Evolutionary conservation across 1,284 basidiomycete genomes (phyloP), one percentile per base, ranked within the genome.

Genomic region (Tremellales sp.): DNA sequence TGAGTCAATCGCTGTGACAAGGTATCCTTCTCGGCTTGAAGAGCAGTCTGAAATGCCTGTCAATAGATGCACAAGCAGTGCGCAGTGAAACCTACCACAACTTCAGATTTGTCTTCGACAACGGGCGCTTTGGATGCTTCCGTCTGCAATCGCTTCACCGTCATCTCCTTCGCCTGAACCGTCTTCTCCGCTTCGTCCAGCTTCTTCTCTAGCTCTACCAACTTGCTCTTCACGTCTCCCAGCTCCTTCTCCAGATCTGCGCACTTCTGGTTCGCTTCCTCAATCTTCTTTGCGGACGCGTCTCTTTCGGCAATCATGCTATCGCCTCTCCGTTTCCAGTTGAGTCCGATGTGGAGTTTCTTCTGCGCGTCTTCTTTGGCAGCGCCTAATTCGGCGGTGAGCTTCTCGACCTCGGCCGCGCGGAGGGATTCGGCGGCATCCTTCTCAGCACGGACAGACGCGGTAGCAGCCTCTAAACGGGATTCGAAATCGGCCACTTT

Each of bases 321-420:
- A 3, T 59, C 60, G 0, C 56, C 51, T 22, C 61, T 58, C n/a
- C 57, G 45, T 39, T 65, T 61, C 58, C 63, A 63, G 41, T 67
- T 67, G 45, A 68, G 51, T 9, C 64, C 68, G 18, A 68, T 66
- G 8, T 56, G 37, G 16, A 53, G 53, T 27, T 52, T 48, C 21
- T 56, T 61, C 14, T 54, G 57, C n/a, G 57, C 51, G 26, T 56
- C 54, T 24, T 54, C 43, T 18, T 49, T 54, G 28, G 51, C 52
- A 16, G 38, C 47, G 12, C 56, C 56, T 6, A 61, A 45, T 10
- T 66, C 57, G 4, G 52, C 37, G 26, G 45, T 43, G 18, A 65
- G 52, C 3, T 47, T 57, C 26, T 47, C 46, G 44, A 68, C 54
- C 45, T 68, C 57, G 22, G 56, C 47, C 3, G 51, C 31, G 8